Conservation (phyloP, 2,329 filamentous ascomycete species). For the Sporothrix humicola region DNA sequence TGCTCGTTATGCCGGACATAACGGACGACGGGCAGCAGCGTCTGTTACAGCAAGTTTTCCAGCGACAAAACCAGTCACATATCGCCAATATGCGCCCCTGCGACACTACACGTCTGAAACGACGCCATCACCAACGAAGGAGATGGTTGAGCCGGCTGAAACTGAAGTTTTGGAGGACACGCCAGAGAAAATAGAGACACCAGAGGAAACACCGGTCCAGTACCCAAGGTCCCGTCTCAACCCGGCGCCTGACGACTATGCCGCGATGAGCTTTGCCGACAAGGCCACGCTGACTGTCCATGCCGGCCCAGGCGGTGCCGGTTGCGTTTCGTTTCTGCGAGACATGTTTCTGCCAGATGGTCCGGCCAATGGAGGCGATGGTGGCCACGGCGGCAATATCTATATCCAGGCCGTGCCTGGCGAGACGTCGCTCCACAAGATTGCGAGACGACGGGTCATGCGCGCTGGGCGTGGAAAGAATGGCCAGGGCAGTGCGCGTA, state of each 20-base stretch:
- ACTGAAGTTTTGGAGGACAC: not conserved
- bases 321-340: slow-evolving; percentile 91
- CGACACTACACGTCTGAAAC: slow-evolving; percentile 29
- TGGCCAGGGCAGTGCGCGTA: slow-evolving; percentile 73
- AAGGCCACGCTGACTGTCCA: slow-evolving; percentile 78
- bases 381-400: slow-evolving; percentile 86
- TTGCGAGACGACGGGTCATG: slow-evolving; percentile 76
- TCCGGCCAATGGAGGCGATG: slow-evolving; percentile 92
- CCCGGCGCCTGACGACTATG: slow-evolving; percentile 83
- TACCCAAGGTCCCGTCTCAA: slow-evolving; percentile 67
- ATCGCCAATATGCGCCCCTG: slow-evolving; percentile 23
- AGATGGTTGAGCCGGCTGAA: not conserved
- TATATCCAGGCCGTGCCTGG: slow-evolving; percentile 93
- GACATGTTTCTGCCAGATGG: slow-evolving; percentile 90
- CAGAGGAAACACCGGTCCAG: slow-evolving; percentile 39
- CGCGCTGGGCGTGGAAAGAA: slow-evolving; percentile 78
- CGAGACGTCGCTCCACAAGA: slow-evolving; percentile 91
- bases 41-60: slow-evolving; percentile 37
- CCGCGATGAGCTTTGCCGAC: slow-evolving; percentile 82
- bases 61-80: slow-evolving; percentile 33
- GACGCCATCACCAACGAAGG: not conserved
- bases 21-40: slow-evolving; percentile 35
- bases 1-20: slow-evolving; percentile 21
- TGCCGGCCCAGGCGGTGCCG: slow-evolving; percentile 83
- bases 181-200: slow-evolving; percentile 32